Evolutionary conservation across 225 moss, liverwort and hornwort genomes (phyloP).

Genomic region (Thuidium tamariscinum): DNA sequence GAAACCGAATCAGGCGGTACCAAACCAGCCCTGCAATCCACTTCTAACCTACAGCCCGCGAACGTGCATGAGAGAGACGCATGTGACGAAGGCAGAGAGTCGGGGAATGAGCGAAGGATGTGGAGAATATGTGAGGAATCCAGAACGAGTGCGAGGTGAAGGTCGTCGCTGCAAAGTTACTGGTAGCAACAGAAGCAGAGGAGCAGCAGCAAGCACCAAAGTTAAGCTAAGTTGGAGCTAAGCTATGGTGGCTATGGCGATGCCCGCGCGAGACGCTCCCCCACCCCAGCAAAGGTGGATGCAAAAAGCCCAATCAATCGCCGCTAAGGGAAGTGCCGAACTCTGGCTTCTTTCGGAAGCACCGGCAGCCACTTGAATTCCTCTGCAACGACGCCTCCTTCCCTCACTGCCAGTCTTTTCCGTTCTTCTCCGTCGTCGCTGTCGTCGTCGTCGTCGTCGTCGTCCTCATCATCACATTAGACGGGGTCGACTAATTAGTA

Average conservation of each 20-base stretch:
- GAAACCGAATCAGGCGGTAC: background rate
- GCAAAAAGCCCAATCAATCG: background rate
- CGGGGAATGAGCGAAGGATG: background rate
- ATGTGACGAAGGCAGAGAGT: background rate
- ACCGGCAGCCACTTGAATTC: slow-evolving; percentile 11
- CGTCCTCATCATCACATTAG: no score
- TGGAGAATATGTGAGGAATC: background rate
- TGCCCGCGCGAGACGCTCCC: background rate
- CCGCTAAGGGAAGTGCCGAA: background rate
- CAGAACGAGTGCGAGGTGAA: background rate
- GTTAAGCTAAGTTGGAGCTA: background rate
- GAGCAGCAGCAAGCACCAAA: background rate
- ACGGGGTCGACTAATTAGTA: background rate
- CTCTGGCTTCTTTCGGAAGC: background rate
- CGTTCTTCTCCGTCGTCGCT: background rate
- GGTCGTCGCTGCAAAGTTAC: background rate
- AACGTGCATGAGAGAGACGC: background rate
- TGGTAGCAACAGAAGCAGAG: background rate
- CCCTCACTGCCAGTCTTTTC: background rate
- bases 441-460: background rate
- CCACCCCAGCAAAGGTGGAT: background rate
- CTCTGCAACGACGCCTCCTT: background rate
- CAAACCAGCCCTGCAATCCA: background rate
- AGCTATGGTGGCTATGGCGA: background rate
- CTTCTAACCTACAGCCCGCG: slow-evolving; percentile 1